Conservation (phyloP, 1,284 basidiomycete genomes). For the Sanghuangporus baumii region DNA sequence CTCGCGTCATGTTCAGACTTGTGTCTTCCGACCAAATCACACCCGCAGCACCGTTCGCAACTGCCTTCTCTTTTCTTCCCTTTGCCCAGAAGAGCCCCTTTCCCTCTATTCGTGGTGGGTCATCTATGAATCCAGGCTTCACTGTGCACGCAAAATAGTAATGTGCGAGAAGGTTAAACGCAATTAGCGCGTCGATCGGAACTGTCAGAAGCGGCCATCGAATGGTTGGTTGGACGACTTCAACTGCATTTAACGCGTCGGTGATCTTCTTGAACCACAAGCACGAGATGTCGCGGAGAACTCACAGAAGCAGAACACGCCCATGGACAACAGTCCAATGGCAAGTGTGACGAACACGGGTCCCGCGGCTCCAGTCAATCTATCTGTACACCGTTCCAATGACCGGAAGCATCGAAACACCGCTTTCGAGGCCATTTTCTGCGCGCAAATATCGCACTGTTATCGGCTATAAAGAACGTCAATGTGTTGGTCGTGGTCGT, state of each 20-base stretch:
- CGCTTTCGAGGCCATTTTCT: conserved; percentile 40
- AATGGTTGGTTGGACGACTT: conserved; percentile 59
- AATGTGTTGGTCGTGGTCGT: background rate
- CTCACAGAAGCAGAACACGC: conserved; percentile 80
- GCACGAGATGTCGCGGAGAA: conserved; percentile 18
- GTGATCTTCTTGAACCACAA: background rate
- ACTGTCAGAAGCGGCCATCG: conserved; percentile 49
- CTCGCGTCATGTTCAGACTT: conserved; percentile 43
- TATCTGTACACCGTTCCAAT: conserved; percentile 74
- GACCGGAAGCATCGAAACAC: conserved; percentile 86
- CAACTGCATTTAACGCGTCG: conserved; percentile 44
- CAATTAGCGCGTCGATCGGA: conserved; percentile 68
- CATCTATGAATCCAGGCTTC: conserved; percentile 66
- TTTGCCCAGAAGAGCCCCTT: conserved; percentile 51
- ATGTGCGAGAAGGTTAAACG: conserved; percentile 72
- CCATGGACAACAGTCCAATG: conserved; percentile 61
- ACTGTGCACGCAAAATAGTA: conserved; percentile 84
- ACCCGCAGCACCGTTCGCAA: conserved; percentile 15
- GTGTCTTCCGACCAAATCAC: conserved; percentile 35
- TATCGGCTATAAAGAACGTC: background rate
- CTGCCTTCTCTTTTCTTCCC: conserved; percentile 28
- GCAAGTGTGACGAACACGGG: conserved; percentile 85
- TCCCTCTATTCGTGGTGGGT: conserved; percentile 37
- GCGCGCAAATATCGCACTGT: conserved; percentile 22
- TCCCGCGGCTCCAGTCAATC: conserved; percentile 84